Conservation (phyloP, 176 grass and related monocot species). For the Ensete glaucum region DNA sequence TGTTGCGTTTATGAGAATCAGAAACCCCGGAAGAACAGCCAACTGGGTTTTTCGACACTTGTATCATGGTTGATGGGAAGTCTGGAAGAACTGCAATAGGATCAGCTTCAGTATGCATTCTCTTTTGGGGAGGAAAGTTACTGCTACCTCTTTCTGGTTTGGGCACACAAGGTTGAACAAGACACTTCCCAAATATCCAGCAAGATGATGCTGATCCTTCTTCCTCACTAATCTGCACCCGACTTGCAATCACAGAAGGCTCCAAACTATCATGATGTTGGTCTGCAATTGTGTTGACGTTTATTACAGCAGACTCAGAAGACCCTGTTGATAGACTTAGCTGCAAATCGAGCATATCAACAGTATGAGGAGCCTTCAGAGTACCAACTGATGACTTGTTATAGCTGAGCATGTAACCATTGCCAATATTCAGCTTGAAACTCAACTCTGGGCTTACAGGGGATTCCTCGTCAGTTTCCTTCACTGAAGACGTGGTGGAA, state of each 20-base stretch:
- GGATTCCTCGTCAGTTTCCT: constrained; percentile 59
- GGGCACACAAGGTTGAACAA: neutral
- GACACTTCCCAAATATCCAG: constrained; percentile 36
- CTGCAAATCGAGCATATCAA: constrained; percentile 48
- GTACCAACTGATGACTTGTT: constrained; percentile 26
- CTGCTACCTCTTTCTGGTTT: constrained; percentile 6
- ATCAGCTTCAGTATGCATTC: constrained; percentile 14
- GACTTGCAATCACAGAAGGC: constrained; percentile 4
- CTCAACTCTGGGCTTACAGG: constrained; percentile 52
- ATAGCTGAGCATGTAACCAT: constrained; percentile 23
- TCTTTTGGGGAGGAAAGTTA: constrained; percentile 27
- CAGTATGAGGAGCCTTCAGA: constrained; percentile 16
- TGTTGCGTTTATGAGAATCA: constrained; percentile 29
- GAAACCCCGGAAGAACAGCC: constrained; percentile 39
- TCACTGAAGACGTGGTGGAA: constrained; percentile 43
- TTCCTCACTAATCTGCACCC: neutral
- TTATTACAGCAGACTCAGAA: constrained; percentile 47
- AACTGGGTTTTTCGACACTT: constrained; percentile 35
- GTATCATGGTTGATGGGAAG: constrained; percentile 36
- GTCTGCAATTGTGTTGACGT: constrained; percentile 22
- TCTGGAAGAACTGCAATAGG: constrained; percentile 27
- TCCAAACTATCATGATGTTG: constrained; percentile 16
- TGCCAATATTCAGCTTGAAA: constrained; percentile 41
- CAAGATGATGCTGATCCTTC: constrained; percentile 33
- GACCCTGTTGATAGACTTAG: constrained; percentile 59